Evolutionary conservation across 768 basidiomycete species (phyloP).

Genomic region (Kwoniella sp.): DNA sequence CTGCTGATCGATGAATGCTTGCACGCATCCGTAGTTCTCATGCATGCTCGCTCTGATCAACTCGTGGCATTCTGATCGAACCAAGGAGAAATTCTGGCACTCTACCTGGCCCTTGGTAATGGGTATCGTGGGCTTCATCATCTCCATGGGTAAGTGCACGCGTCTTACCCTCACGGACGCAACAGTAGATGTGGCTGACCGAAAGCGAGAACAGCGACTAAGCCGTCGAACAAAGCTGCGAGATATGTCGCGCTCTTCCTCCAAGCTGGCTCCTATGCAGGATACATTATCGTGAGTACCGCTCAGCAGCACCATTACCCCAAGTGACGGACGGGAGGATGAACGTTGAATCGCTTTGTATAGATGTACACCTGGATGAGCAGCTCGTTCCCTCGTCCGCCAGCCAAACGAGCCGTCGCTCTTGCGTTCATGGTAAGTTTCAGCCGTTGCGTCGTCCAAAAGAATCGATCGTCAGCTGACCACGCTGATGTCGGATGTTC

Average conservation of each 20-base stretch:
- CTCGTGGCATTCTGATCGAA: conserved; percentile 66
- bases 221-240: conserved; percentile 28
- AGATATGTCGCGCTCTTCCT: conserved; percentile 48
- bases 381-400: conserved; percentile 70
- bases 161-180: not conserved
- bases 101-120: conserved; percentile 54
- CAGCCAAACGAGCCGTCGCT: conserved; percentile 75
- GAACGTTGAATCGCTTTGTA: not conserved
- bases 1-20: not conserved
- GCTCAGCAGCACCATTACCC: not conserved
- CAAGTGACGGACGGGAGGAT: too few species aligned
- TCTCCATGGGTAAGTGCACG: conserved; percentile 49
- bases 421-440: conserved; percentile 34
- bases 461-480: not conserved
- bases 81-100: conserved; percentile 71
- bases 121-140: conserved; percentile 64
- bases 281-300: conserved; percentile 15
- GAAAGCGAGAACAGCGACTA: conserved; percentile 12
- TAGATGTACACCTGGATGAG: conserved; percentile 63
- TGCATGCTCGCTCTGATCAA: conserved; percentile 61
- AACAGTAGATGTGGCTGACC: not conserved
- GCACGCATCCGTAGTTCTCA: conserved; percentile 21
- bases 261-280: conserved; percentile 65
- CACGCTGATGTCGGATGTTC: not conserved
- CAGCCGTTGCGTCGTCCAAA: too few species aligned